phyloP scores from a whole-genome alignment of 306 rosid species.

The Hippophae rhamnoides region DNA sequence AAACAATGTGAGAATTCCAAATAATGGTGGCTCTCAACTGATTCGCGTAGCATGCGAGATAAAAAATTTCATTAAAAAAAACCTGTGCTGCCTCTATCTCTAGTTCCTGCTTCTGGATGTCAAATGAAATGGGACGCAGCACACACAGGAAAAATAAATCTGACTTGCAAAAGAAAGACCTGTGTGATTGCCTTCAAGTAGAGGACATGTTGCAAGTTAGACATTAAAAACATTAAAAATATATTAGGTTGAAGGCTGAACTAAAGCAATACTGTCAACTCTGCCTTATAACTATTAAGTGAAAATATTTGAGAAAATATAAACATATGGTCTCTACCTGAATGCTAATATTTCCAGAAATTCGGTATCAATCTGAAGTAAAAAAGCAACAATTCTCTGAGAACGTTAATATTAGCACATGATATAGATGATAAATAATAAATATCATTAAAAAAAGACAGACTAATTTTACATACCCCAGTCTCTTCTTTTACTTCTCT shows the following conservation, averaged over 20 bases:
- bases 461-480: constrained; percentile 47
- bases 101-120: constrained; percentile 55
- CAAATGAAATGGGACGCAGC: constrained; percentile 54
- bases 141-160: constrained; percentile 68
- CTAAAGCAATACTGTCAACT: too few relatives aligned
- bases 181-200: constrained; percentile 58
- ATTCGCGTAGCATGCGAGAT: too few relatives aligned
- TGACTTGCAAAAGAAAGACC: constrained; percentile 69
- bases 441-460: background rate
- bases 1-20: background rate
- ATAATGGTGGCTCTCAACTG: background rate
- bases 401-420: background rate
- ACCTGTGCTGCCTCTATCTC: constrained; percentile 89
- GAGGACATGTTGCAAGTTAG: background rate
- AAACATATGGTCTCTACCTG: constrained; percentile 35
- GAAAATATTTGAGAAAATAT: background rate
- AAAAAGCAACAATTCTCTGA: constrained; percentile 16
- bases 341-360: constrained; percentile 70
- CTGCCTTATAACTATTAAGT: too few relatives aligned
- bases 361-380: constrained; percentile 59
- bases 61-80: background rate
- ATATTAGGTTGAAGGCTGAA: too few relatives aligned
- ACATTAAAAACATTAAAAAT: too few relatives aligned
- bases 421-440: background rate
- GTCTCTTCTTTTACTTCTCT: constrained; percentile 95